Base-by-base conservation (phyloP, 768 basidiomycete species). In the Artomyces pyxidatus region DNA sequence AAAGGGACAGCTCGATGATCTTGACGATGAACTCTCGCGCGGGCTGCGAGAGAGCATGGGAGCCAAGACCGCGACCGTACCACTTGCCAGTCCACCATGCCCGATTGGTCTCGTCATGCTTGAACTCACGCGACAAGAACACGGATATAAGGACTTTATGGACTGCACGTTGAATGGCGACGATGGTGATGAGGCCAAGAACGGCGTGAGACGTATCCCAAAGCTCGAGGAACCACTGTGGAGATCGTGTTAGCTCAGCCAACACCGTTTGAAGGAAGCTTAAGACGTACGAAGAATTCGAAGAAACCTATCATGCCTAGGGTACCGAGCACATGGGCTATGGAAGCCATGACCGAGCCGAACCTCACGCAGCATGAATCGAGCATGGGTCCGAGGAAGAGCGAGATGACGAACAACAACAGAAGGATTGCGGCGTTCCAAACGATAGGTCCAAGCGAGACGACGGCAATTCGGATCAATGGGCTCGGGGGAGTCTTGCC, bases 81-180 rank as follows among this genome's bases (percentile, higher is more conserved):
- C 96, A 97, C 72, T 88, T 85, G 53, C 93, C 94, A 16, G 94
- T 93, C 96, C 96, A 99, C 95, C 95, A 98, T 2, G 94, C 94
- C 52, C 89, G 78, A 71, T 98, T 98, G 23, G 90, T 94, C 71
- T 97, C 93, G 62, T 99, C 96, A 63, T 96, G 91, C 71, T 98
- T 97, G 75, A 86, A 95, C 68, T 99, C 96, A 61, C 96, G 85
- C 22, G 92, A 90, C 40, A 98, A 76, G 77, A 94, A 91, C 40
- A 92, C 85, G 5, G 93, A 78, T 54, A 98, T 98, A 47, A 96
- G 74, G 53, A 95, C 81, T 73, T 98, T 98, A 70, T 91, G 88
- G 58, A 98, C 78, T 30, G 88, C 84, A 41, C 96, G 79, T 67
- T 98, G 94, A 43, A 99, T 82, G 22, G 87, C 81, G 53, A 96